Conservation (phyloP, 2,329 filamentous ascomycete genomes). For the Xylaria sp. region DNA sequence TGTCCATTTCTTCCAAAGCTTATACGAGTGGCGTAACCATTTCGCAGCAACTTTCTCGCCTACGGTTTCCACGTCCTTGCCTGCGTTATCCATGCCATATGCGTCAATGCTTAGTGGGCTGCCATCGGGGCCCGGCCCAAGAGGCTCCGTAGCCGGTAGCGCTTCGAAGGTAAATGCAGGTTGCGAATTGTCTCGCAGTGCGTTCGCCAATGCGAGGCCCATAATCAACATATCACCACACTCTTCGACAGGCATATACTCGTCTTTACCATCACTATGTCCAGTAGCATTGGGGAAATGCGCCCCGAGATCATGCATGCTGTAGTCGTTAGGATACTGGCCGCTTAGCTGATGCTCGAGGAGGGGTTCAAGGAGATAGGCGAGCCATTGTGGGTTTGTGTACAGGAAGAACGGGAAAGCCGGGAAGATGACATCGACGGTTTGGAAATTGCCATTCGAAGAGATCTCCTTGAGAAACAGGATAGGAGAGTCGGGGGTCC, state of each 20-base stretch:
- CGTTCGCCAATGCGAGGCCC: conserved; percentile 78
- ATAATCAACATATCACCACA: conserved; percentile 80
- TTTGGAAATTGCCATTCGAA: conserved; percentile 84
- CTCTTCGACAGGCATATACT: conserved; percentile 78
- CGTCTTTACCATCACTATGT: conserved; percentile 70
- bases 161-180: conserved; percentile 61
- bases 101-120: conserved; percentile 32
- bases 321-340: conserved; percentile 82
- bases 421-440: conserved; percentile 86
- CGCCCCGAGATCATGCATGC: conserved; percentile 76
- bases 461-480: conserved; percentile 87
- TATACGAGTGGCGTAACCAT: conserved; percentile 61
- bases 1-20: conserved; percentile 78
- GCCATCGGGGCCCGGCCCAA: conserved; percentile 26
- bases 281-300: conserved; percentile 81
- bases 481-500: conserved; percentile 73
- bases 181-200: conserved; percentile 66
- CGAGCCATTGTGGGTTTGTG: conserved; percentile 80
- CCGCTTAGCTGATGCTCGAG: conserved; percentile 82
- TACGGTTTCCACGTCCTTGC: conserved; percentile 56
- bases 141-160: conserved; percentile 20
- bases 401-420: conserved; percentile 87
- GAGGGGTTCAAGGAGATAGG: conserved; percentile 78
- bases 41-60: conserved; percentile 48
- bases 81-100: conserved; percentile 63